phyloP scores from a whole-genome alignment of 2,329 filamentous ascomycete genomes.

The Ophiostoma pallidulum region DNA sequence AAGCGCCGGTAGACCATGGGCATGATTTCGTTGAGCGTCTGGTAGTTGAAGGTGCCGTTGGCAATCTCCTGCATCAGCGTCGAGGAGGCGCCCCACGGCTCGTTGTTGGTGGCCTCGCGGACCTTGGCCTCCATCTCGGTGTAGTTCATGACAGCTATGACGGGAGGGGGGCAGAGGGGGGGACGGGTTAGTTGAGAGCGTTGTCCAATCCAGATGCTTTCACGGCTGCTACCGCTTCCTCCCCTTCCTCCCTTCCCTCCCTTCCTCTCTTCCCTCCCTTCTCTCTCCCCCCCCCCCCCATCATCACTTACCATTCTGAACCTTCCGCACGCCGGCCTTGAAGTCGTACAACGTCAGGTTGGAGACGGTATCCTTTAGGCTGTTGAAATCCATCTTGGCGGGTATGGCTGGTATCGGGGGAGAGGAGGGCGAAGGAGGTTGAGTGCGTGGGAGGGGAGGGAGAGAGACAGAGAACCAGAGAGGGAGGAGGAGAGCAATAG shows the following conservation, averaged over 20 bases:
- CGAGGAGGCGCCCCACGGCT: slow-evolving; percentile 85
- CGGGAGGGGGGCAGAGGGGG: too few species aligned
- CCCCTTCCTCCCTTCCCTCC: too few species aligned
- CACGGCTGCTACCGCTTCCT: too few species aligned
- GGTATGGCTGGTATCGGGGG: not conserved
- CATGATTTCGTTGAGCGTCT: slow-evolving; percentile 98
- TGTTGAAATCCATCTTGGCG: slow-evolving; percentile 76
- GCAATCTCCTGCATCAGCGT: slow-evolving; percentile 96
- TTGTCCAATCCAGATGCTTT: too few species aligned
- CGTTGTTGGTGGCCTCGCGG: slow-evolving; percentile 96
- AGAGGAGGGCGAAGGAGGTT: not conserved
- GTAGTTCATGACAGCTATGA: slow-evolving; percentile 94
- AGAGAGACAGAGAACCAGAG: not conserved
- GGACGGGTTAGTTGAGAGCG: too few species aligned
- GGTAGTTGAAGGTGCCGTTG: slow-evolving; percentile 95
- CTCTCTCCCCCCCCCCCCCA: too few species aligned
- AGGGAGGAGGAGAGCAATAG: not conserved
- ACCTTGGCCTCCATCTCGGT: slow-evolving; percentile 64
- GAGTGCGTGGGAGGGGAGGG: not conserved
- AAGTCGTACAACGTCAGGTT: slow-evolving; percentile 91
- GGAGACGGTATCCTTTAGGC: slow-evolving; percentile 75
- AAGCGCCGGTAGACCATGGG: slow-evolving; percentile 99
- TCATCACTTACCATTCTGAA: slow-evolving; percentile 73
- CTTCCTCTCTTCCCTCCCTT: too few species aligned
- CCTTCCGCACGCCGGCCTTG: slow-evolving; percentile 89